These are phyloP conservation scores for Mesembryanthemum crystallinum DNA, from an alignment of 148 eudicot species.

Conservation along the genomic window DNA sequence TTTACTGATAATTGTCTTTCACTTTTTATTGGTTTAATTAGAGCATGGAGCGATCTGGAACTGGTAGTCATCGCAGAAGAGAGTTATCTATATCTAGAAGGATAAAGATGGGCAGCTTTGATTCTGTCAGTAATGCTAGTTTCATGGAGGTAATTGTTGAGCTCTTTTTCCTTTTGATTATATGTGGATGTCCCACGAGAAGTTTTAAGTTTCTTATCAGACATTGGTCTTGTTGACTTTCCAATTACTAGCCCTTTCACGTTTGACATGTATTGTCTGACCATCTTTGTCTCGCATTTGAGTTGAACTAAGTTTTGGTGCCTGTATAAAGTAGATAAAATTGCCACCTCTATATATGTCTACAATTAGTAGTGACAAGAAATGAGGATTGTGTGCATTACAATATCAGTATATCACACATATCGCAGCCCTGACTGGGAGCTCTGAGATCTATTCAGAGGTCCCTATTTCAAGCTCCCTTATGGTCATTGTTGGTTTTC, in stretches of 20 bases:
- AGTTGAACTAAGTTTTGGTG: not conserved
- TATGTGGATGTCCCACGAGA: not conserved
- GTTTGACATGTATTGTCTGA: not conserved
- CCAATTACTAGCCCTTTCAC: not conserved
- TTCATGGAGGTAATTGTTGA: constrained; percentile 69
- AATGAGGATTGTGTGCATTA: not conserved
- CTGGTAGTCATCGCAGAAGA: constrained; percentile 48
- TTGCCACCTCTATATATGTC: not conserved
- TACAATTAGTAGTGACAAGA: not conserved
- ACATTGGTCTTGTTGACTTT: not conserved
- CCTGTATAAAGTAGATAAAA: constrained; percentile 4
- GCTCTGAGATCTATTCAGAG: too few relatives aligned
- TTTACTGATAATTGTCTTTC: constrained; percentile 9
- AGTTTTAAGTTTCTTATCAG: not conserved
- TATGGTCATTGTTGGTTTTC: too few relatives aligned
- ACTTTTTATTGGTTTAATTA: constrained; percentile 24
- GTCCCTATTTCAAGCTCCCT: too few relatives aligned
- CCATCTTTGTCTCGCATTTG: not conserved
- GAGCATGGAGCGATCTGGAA: constrained; percentile 71
- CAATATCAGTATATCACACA: not conserved
- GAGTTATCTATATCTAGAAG: constrained; percentile 49
- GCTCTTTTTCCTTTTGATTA: constrained; percentile 6
- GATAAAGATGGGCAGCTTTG: constrained; percentile 47
- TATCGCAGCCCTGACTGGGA: too few relatives aligned
- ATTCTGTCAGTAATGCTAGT: constrained; percentile 62